Evolutionary conservation across 371 early-diverging fungal species (phyloP).

Genomic region (Rhizopus microsporus): DNA sequence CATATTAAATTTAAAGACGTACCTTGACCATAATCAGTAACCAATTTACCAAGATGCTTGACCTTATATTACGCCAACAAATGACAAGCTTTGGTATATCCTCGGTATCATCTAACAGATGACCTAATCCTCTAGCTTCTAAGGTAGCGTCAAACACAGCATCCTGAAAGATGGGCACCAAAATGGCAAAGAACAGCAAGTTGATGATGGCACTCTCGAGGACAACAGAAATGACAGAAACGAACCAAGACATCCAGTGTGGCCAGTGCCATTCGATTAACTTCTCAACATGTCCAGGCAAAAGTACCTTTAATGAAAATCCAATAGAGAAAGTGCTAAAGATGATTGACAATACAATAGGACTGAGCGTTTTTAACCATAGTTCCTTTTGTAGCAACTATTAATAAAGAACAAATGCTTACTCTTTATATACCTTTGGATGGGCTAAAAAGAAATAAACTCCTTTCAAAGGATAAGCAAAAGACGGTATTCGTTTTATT

Average conservation of each 20-base stretch:
- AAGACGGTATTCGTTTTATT: constrained; percentile 22
- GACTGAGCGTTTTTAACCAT: constrained; percentile 33
- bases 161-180: constrained; percentile 53
- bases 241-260: constrained; percentile 49
- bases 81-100: constrained; percentile 24
- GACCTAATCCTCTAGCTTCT: constrained; percentile 34
- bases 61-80: constrained; percentile 31
- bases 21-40: constrained; percentile 29
- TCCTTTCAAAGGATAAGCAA: constrained; percentile 42
- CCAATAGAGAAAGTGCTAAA: constrained; percentile 30
- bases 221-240: constrained; percentile 40
- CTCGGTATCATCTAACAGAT: constrained; percentile 37
- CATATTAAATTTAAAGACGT: not conserved
- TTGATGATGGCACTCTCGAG: constrained; percentile 48
- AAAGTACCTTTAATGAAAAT: constrained; percentile 21
- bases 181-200: constrained; percentile 47
- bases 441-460: constrained; percentile 44
- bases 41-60: constrained; percentile 29
- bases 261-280: constrained; percentile 50
- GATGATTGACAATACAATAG: constrained; percentile 28
- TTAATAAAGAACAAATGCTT: not conserved
- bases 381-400: constrained; percentile 16
- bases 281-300: constrained; percentile 38
- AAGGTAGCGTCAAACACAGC: constrained; percentile 51
- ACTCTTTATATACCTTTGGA: constrained; percentile 34